A percentile compares a stretch with the other conserved stretches of the same genome.
These are phyloP conservation scores for Cyberlindnera galapagoensis DNA, from an alignment of 805 yeast species.

Conservation along the genomic window DNA sequence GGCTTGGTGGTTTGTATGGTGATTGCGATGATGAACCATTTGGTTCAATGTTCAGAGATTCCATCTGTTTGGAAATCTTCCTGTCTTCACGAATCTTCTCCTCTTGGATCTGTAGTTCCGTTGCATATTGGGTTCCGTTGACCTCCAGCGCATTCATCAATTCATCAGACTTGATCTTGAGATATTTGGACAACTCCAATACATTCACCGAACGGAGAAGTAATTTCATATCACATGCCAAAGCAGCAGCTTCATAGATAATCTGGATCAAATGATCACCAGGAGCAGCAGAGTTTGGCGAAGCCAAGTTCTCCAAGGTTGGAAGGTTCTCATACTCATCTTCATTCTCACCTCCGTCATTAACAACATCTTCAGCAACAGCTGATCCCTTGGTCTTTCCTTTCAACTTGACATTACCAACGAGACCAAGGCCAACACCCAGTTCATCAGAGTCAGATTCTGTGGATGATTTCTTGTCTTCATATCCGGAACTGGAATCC, in stretches of 20 bases:
- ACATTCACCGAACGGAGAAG: slow-evolving; percentile 52
- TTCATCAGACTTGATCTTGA: slow-evolving; percentile 26
- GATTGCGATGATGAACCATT: background rate
- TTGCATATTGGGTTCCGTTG: slow-evolving; percentile 3
- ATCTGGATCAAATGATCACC: slow-evolving; percentile 48
- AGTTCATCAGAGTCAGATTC: slow-evolving; percentile 23
- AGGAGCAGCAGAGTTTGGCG: slow-evolving; percentile 50
- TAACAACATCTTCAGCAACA: slow-evolving; percentile 12
- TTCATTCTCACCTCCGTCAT: slow-evolving; percentile 17
- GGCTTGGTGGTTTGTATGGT: background rate
- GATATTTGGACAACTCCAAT: slow-evolving; percentile 39
- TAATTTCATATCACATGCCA: slow-evolving; percentile 58
- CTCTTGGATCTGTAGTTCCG: no score
- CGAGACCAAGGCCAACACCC: slow-evolving; percentile 23
- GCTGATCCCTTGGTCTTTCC: slow-evolving; percentile 14
- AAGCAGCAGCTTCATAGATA: slow-evolving; percentile 54
- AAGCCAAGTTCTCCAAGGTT: slow-evolving; percentile 52
- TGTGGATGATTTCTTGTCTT: slow-evolving; percentile 17
- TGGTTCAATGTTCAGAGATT: background rate
- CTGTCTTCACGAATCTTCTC: slow-evolving; percentile 1
- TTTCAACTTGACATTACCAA: slow-evolving; percentile 10
- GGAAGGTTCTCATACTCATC: slow-evolving; percentile 22
- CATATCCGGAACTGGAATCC: slow-evolving; percentile 11
- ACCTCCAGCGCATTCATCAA: slow-evolving; percentile 16
- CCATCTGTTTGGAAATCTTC: slow-evolving; percentile 1